Evolutionary conservation across 768 basidiomycete genomes (phyloP), one percentile per base, ranked within the genome.

Genomic region (Lactifluus hygrophoroides): DNA sequence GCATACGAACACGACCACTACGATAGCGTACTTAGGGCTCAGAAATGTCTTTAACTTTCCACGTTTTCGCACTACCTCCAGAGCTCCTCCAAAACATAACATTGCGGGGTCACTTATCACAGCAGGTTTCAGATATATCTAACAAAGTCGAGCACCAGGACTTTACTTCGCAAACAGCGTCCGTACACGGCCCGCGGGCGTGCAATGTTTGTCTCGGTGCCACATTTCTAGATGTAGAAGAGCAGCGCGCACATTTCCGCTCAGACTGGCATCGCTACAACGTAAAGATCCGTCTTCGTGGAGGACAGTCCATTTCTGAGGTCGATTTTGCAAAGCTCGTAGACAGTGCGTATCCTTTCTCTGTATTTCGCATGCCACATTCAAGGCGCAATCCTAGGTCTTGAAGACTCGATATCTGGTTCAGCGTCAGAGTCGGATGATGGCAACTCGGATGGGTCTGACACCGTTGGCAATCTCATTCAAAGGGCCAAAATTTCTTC

Each of bases 201-300:
- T 92, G 90, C 68, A 86, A 81, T 51, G 73, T 91, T 50, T 93
- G 90, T 65, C 75, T 83, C 17, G 87, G 84, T 5, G 77, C 80
- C 3, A 66, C 72, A 0, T 97, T 98, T 63, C 63, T 74, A 13
- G 84, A 86, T 57, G 79, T 98, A 6, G 83, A 88, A 34, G 88
- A 88, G 58, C 93, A 97, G 66, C 79, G 94, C 51, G 69, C 74
- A 1, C 95, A 98, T 71, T 96, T 90, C 70, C 83, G 85, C 64
- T 90, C 90, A 10, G 95, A 99, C 71, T 98, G 95, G 96, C 95
- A 99, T 77, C 82, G 94, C 57, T 98, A 95, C 74, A 98, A 98
- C 69, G 89, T 94, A 64, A 96, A 95, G 72, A 79, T 82, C 47
- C 84, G 84, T 56, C 73, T 93, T 49, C 73, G 77, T 51, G 86